Percentiles rank a stretch among this genome's conserved stretches.
These are phyloP conservation scores for Viola odorata DNA, from an alignment of 345 rosid species.

Conservation along the genomic window DNA sequence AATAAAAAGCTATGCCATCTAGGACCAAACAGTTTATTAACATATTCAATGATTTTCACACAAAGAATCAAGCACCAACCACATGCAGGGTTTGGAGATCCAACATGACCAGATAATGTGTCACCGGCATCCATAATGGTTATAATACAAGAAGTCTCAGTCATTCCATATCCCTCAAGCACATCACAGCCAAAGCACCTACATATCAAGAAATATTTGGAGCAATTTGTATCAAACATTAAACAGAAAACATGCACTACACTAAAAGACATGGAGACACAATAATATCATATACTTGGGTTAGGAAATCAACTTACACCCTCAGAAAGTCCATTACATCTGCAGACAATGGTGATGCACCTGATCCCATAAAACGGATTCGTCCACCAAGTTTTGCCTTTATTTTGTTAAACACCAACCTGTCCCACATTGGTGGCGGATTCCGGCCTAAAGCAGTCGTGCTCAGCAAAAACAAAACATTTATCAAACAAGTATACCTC, in stretches of 20 bases:
- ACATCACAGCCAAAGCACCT: slow-evolving; percentile 92
- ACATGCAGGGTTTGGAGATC: slow-evolving; percentile 75
- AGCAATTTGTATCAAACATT: background rate
- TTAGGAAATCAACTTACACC: slow-evolving; percentile 24
- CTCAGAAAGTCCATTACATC: slow-evolving; percentile 29
- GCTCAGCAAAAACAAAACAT: slow-evolving; percentile 11
- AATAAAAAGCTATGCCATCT: background rate
- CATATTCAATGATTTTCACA: background rate
- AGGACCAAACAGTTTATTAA: background rate
- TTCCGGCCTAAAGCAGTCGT: slow-evolving; percentile 19
- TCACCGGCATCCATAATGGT: slow-evolving; percentile 62
- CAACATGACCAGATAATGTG: slow-evolving; percentile 75
- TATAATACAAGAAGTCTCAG: slow-evolving; percentile 76
- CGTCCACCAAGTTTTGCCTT: slow-evolving; percentile 25
- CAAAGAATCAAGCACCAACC: slow-evolving; percentile 36
- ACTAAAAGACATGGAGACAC: background rate
- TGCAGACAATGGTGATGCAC: slow-evolving; percentile 27
- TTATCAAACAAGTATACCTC: background rate
- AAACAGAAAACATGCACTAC: background rate
- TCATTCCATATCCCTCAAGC: slow-evolving; percentile 90
- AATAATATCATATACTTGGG: background rate
- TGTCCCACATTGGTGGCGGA: slow-evolving; percentile 27
- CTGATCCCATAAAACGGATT: slow-evolving; percentile 23
- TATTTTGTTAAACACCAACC: slow-evolving; percentile 26
- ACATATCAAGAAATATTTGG: slow-evolving; percentile 9